Evolutionary conservation across 768 basidiomycete species (phyloP), one percentile per base, ranked within the genome.

Genomic region (Atractiella rhizophila): DNA sequence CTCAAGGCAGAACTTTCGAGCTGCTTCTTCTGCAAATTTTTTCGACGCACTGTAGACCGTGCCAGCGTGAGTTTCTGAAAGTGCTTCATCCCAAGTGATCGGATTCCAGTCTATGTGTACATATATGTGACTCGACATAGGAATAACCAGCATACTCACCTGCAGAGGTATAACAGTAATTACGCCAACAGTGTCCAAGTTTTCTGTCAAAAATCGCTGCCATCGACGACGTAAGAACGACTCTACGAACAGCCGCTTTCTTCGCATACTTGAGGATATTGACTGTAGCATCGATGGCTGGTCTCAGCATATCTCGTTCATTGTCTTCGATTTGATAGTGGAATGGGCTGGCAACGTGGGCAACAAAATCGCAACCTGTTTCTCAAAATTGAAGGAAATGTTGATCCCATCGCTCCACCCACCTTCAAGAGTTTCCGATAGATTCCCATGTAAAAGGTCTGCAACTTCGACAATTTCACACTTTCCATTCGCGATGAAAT

Each of bases 21-120:
- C 54, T 1, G 52, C 54, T 2, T 39, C 31, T 20, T 55, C 54
- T 3, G 52, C 52, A n/a, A 55, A 42, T 26, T 35, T 51, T 31
- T 51, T 46, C 1, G 38, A 44, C 0, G 46, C 40, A n/a, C 33
- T 31, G 24, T 4, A 2, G 15, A 26, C 13, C 13, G 21, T n/a
- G n/a, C n/a, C n/a, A n/a, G n/a, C n/a, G n/a, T n/a, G n/a, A n/a
- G n/a, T n/a, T n/a, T n/a, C n/a, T n/a, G n/a, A n/a, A n/a, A n/a
- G n/a, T n/a, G 46, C 45, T 26, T 51, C 31, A 24, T 51, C 47
- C 10, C 48, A 19, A 2, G 50, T 51, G 1, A 42, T 26, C 0
- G 52, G 52, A 39, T 53, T 53, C 50, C 50, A 53, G 32, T 51
- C 48, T 23, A n/a, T n/a, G n/a, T n/a, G n/a, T n/a, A n/a, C n/a